Evolutionary conservation across 768 basidiomycete genomes (phyloP), one percentile per base, ranked within the genome.

Genomic region (Brasilioporus rufonigricans): DNA sequence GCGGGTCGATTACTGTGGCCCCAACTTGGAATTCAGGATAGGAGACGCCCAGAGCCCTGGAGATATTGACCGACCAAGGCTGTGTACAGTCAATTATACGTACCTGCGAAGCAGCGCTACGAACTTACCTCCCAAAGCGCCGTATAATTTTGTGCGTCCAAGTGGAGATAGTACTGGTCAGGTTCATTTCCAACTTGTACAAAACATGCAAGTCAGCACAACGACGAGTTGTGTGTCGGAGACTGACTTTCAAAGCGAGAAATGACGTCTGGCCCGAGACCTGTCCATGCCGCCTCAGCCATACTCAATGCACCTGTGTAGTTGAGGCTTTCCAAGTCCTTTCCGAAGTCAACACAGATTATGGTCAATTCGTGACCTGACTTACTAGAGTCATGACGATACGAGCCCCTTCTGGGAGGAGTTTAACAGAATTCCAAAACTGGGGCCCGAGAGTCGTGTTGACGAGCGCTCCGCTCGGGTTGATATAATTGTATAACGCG

Each of bases 381-480:
- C 68, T 44, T 39, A 77, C 80, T 55, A 81, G 60, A 48, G 74
- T 79, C 70, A 80, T 71, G 13, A 69, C 73, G 32, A 83, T 69
- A 43, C 77, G 74, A 9, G 81, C 80, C n/a, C 71, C 75, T 38
- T 75, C 61, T 5, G 80, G 79, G 32, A 81, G 67, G 21, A 70
- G 71, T 21, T 50, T 60, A 11, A 78, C 73, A 4, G 77, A 76
- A 44, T 78, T 64, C 77, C 78, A 81, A 56, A 81, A 81, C 26
- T 65, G 66, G 5, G 77, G 77, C 0, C 81, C 80, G 53, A 82
- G 75, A 1, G 78, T 81, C 12, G 79, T 80, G 53, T 82, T 82
- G 32, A 68, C 70, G 50, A 81, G 71, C 7, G 71, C 73, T 18
- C 78, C 78, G 3, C 61, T 66, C n/a, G 58, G 61, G 39, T 77